Conservation (phyloP, 495 filamentous ascomycete species). For the Aspergillus saccharolyticus region DNA sequence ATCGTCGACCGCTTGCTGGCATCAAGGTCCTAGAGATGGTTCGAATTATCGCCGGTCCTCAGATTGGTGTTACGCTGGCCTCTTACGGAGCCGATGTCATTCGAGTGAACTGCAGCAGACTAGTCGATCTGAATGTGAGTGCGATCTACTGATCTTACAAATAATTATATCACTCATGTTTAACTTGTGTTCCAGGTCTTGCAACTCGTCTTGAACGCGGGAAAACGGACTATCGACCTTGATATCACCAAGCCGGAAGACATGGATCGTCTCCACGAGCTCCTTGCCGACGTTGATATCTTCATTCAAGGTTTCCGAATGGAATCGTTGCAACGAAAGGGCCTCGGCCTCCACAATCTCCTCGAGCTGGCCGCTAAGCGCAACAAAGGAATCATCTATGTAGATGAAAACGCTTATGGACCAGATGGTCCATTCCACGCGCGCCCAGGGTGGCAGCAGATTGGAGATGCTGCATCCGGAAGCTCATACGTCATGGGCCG, state of each 20-base stretch:
- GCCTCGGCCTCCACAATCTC: conserved; percentile 46
- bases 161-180: background rate
- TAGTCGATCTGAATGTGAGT: conserved; percentile 43
- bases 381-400: conserved; percentile 56
- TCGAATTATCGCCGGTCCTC: conserved; percentile 56
- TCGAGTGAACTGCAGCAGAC: conserved; percentile 49
- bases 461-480: conserved; percentile 36
- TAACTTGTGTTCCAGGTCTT: conserved; percentile 26
- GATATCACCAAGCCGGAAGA: conserved; percentile 45
- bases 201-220: conserved; percentile 42
- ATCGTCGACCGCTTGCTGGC: conserved; percentile 46
- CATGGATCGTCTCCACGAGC: conserved; percentile 31
- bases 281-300: conserved; percentile 51
- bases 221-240: conserved; percentile 51
- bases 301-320: conserved; percentile 55
- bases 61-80: conserved; percentile 49
- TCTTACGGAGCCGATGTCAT: conserved; percentile 59
- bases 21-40: conserved; percentile 58
- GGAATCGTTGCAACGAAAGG: conserved; percentile 48
- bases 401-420: conserved; percentile 63
- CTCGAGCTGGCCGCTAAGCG: conserved; percentile 40
- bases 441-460: conserved; percentile 44
- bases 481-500: conserved; percentile 23
- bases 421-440: conserved; percentile 28
- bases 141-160: background rate